Base-by-base conservation (phyloP, 176 grass and related monocot species). In the Aechmea fasciata region DNA sequence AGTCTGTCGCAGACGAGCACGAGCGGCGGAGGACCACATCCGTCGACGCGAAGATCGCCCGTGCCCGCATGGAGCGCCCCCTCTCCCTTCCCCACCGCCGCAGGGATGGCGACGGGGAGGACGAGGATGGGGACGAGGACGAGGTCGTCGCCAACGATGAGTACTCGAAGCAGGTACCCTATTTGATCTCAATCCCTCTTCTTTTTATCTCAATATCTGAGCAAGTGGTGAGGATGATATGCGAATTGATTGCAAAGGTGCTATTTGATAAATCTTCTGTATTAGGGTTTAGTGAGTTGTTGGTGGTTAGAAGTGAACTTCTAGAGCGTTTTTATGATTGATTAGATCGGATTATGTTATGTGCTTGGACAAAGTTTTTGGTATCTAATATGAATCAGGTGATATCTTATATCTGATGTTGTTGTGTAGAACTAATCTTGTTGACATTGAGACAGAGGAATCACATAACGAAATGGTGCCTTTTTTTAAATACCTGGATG, bases 31-130 rank as follows among this genome's bases (percentile, higher is more conserved):
- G 54, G 22, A 92, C 83, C 29, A 92, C 89, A 64, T 90, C 89
- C 26, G 57, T 97, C 13, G 89, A 92, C 71, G 78, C 83, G 33
- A 97, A 90, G 86, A 97, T 97, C 70, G 81, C 81, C 9, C 76
- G 55, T 52, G 81, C 77, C 14, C 81, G 87, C 33, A 28, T 51
- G 10, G 81, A 83, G 1, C 29, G 72, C 7, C 26, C 47, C 41
- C 53, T 75, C 19, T 75, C 87, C 4, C 78, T 88, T 29, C 67
- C 87, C 2, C 57, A 85, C 1, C 49, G 51, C 1, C 79, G 80
- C 3, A 76, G 71, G 0, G 72, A 62, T 11, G 72, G 83, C 0
- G 82, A 71, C 12, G 68, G 62, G 25, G 57, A 67, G 15, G 53
- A 55, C 0, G 63, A 73, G n/a, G 2, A 73, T 3, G 78, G 74